These are phyloP conservation scores for Pichia deserticola DNA, from an alignment of 805 yeast species.

Conservation along the genomic window DNA sequence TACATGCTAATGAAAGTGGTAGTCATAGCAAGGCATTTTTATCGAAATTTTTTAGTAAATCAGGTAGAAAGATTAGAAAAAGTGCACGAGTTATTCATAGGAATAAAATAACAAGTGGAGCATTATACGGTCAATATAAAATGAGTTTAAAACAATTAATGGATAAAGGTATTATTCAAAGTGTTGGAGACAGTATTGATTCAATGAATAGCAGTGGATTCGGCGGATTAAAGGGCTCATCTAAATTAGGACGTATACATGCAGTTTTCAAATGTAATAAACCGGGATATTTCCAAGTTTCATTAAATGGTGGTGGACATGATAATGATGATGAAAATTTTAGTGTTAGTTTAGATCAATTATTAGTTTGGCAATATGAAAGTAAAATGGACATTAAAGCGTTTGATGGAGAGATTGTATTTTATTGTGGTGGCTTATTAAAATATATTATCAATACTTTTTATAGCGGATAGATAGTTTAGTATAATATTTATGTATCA, in stretches of 20 bases:
- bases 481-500: too few relatives aligned
- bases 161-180: conserved; percentile 7
- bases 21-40: conserved; percentile 28
- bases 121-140: background rate
- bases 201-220: background rate
- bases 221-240: background rate
- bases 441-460: background rate
- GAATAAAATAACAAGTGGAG: background rate
- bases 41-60: conserved; percentile 34
- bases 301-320: conserved; percentile 35
- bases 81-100: background rate
- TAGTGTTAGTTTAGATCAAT: conserved; percentile 57
- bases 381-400: conserved; percentile 44
- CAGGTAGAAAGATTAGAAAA: conserved; percentile 4
- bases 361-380: conserved; percentile 70
- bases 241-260: conserved; percentile 42
- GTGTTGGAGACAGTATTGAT: background rate
- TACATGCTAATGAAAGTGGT: conserved; percentile 16
- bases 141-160: conserved; percentile 1
- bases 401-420: conserved; percentile 55
- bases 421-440: conserved; percentile 4
- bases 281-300: conserved; percentile 65
- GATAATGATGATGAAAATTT: conserved; percentile 22
- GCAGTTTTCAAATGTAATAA: conserved; percentile 71
- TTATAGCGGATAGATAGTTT: background rate